Base-by-base conservation (phyloP, 2,329 filamentous ascomycete genomes). In the Xylariales sp. region DNA sequence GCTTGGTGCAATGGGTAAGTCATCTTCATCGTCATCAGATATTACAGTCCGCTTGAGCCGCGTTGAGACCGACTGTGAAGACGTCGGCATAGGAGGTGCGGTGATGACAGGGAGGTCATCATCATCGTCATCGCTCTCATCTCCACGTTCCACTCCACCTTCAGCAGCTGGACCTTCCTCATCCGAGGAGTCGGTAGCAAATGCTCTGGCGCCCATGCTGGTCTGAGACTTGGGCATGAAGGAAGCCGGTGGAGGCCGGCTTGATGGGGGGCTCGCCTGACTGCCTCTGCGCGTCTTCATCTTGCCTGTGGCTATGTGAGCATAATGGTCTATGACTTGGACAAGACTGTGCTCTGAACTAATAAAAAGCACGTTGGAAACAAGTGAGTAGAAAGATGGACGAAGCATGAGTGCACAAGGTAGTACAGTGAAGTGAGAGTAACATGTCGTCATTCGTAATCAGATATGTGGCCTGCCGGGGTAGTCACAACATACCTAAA, bases 41-140 rank as follows among this genome's bases (percentile, higher is more conserved):
- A 60, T 44, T 4, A 51, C 40, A n/a, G 54, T 49, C 24, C 44
- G 51, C 28, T 43, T 47, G 8, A 61, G 46, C 16, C 46, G 54
- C 5, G 51, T 55, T 29, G 57, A 54, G 19, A 59, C 56, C 14
- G 58, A 58, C 31, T 60, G 58, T 11, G 56, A 59, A 12, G 58
- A 61, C 4, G 42, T 45, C 6, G 32, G 38, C 6, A 24, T 31
- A 14, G 35, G 41, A 3, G 34, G 18, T 20, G 39, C n/a, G 19
- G 43, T 28, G 21, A 50, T 40, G 28, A 47, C 38, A 22, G 51
- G 50, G 3, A 53, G 37, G 11, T 44, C 32, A 22, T 51, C 48
- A 15, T 50, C 49, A 11, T 51, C 51, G 15, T 46, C 49, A 5
- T 56, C 54, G 12, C 31, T 38, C 11, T 51, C 51, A 6, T 42